Conservation (phyloP, 1,284 basidiomycete species). For the Boletus hoseneyae region DNA sequence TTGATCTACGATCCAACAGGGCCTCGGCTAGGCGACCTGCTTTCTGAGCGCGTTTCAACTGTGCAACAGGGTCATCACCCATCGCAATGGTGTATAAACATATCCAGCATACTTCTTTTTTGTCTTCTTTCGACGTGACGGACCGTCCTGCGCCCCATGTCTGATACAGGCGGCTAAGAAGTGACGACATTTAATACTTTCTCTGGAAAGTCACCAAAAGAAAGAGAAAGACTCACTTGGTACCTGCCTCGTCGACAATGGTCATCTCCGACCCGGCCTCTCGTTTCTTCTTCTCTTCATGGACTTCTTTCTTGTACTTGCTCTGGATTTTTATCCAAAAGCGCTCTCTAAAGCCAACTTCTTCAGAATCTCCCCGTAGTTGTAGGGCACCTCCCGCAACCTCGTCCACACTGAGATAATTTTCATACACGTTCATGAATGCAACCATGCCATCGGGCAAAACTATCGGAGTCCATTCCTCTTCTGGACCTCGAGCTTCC, state of each 20-base stretch:
- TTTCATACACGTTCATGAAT: conserved; percentile 83
- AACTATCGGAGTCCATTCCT: conserved; percentile 81
- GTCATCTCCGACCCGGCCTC: conserved; percentile 53
- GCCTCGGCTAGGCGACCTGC: conserved; percentile 88
- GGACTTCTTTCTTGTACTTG: conserved; percentile 85
- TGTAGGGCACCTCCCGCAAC: conserved; percentile 76
- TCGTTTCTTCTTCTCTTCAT: conserved; percentile 75
- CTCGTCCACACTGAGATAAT: conserved; percentile 78
- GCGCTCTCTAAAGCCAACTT: conserved; percentile 74
- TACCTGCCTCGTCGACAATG: conserved; percentile 62
- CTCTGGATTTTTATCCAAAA: conserved; percentile 89
- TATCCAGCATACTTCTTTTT: conserved; percentile 54
- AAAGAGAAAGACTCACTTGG: conserved; percentile 55
- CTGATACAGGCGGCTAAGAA: conserved; percentile 69
- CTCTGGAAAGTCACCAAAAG: conserved; percentile 1
- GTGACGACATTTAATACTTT: conserved; percentile 6
- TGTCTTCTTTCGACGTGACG: conserved; percentile 68
- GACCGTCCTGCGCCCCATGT: conserved; percentile 84
- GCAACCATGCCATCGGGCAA: conserved; percentile 77
- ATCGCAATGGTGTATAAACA: conserved; percentile 8
- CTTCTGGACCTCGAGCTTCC: conserved; percentile 82
- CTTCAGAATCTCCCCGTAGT: conserved; percentile 80
- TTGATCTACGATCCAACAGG: conserved; percentile 82
- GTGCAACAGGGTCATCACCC: conserved; percentile 11
- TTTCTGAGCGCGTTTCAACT: conserved; percentile 82